Evolutionary conservation across 208 protist genomes (phyloP), one percentile per base, ranked within the genome.

Genomic region (Trypanosoma platydactyli): DNA sequence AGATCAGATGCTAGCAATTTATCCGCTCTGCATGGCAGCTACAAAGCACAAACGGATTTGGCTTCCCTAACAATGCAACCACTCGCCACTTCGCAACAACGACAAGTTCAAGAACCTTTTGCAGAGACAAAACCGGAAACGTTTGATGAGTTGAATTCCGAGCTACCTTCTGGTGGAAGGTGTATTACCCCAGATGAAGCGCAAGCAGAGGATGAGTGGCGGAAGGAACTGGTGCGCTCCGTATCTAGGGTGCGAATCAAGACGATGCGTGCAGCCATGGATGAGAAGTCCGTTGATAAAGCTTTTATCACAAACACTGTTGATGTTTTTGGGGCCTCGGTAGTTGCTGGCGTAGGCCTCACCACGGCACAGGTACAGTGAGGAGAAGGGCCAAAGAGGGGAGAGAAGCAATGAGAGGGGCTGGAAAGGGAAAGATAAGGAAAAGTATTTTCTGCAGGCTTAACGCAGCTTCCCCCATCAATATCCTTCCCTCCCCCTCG

Each of bases 141-240:
- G 29, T 33, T 18, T 41, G 33, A 25, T 15, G 22, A 11, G 33
- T 30, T 16, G n/a, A 35, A 58, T 58, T 13, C 24, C 20, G 15
- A 30, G 1, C 11, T 25, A 5, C 24, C 20, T 13, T 18, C 0
- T 18, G 52, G 38, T 22, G 38, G 24, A 1, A 12, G 40, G 33
- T 38, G 33, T 3, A 38, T 38, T 9, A 38, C 13, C 20, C 60
- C 52, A 2, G 5, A 22, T 41, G 7, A 62, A 20, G 54, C 49
- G 27, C 53, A 69, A 29, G 64, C 68, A 25, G 45, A 63, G 9
- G 27, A 29, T 16, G 57, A 13, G 20, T 62, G 57, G 69, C 13
- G 30, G 20, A 9, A 42, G 48, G 69, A 75, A 46, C 44, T 75
- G 15, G 7, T 68, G 33, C 69, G 62, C 16, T 75, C 54, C 4